Evolutionary conservation across 192 early-diverging fungal species (phyloP).

Genomic region (Rhizoclosmatium sp.): DNA sequence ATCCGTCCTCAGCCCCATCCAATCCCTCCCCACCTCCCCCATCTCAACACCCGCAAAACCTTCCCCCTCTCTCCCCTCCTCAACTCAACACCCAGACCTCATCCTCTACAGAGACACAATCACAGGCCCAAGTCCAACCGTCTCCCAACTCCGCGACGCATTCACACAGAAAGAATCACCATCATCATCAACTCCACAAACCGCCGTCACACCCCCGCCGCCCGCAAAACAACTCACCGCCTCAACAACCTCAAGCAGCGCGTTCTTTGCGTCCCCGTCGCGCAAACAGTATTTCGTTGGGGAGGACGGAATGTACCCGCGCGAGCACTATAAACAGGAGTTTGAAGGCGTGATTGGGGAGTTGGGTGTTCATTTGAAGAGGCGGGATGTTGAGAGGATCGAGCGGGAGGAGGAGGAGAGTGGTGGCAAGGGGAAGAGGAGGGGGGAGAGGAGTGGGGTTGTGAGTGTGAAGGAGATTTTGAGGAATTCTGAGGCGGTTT

Average conservation of each 20-base stretch:
- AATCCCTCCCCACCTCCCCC: too few relatives aligned
- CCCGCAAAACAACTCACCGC: neutral
- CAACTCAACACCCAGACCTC: neutral
- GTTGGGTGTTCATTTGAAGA: neutral
- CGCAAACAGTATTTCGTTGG: neutral
- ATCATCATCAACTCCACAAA: neutral
- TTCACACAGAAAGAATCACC: neutral
- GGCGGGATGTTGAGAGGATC: neutral
- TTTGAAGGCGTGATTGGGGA: neutral
- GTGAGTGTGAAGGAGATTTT: slow-evolving; percentile 7
- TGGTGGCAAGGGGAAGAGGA: neutral
- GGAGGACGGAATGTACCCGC: neutral
- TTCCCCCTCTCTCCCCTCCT: neutral
- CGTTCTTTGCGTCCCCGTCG: neutral
- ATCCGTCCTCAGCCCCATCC: neutral
- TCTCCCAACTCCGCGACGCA: neutral
- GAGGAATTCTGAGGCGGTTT: neutral
- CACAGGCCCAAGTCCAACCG: neutral
- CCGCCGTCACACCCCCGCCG: neutral
- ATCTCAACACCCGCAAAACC: too few relatives aligned
- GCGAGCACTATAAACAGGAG: neutral
- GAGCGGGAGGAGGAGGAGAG: neutral
- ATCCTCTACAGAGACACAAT: neutral
- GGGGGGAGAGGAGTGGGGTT: neutral
- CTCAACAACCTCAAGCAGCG: neutral